phyloP scores from a whole-genome alignment of 331 rosid genomes.

The Malus hybrid region DNA sequence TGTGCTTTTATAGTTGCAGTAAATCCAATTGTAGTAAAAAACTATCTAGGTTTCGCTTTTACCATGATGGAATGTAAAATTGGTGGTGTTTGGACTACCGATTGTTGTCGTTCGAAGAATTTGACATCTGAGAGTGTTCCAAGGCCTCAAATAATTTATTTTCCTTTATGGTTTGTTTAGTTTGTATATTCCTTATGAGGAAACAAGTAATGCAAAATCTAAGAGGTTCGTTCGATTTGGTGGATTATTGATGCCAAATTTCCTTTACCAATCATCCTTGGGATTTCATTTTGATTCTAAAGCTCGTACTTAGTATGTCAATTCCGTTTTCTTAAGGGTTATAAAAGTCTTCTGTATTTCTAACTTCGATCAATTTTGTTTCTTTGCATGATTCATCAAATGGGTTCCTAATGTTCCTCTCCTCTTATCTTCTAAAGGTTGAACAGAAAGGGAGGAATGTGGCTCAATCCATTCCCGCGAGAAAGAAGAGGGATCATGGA shows the following conservation, averaged over 20 bases:
- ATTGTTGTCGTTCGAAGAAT: not conserved
- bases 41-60: not conserved
- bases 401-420: slow-evolving; percentile 4
- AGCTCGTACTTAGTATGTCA: not conserved
- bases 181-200: not conserved
- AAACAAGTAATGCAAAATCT: not conserved
- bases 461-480: slow-evolving; percentile 52
- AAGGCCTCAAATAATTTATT: not conserved
- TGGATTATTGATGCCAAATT: not conserved
- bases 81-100: not conserved
- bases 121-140: not conserved
- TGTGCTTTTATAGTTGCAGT: not conserved
- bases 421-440: slow-evolving; percentile 26
- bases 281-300: not conserved
- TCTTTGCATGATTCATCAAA: not conserved
- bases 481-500: slow-evolving; percentile 53
- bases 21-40: not conserved
- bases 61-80: not conserved
- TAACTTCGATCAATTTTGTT: not conserved
- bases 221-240: not conserved
- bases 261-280: not conserved
- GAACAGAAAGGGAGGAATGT: slow-evolving; percentile 50
- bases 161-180: not conserved
- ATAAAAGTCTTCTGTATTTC: not conserved
- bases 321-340: not conserved